Evolutionary conservation across 257 asterid genomes (phyloP), one percentile per base, ranked within the genome.

Genomic region (Petunia axillaris): DNA sequence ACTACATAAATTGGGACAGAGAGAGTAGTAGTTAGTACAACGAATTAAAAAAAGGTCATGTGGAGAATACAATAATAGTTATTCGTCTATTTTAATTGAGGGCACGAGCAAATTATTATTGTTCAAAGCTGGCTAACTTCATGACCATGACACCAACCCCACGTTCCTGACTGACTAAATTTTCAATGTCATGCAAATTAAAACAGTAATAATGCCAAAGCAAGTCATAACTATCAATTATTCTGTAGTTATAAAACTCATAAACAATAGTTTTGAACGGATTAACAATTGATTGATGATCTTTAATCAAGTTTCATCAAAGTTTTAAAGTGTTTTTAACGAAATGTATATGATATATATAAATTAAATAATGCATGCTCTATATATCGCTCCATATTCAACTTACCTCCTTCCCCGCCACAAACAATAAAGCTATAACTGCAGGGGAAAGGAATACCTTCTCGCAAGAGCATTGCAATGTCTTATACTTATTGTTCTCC

Each of bases 391-490:
- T 40, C 46, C 38, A 16, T 44, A 67, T 9, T 2, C 4, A 13
- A 70, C 58, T 6, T 70, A 1, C 58, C 58, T 16, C n/a, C 2
- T 70, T 8, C 76, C 76, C 1, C 2, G 8, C 43, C 35, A 3
- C 25, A 25, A 25, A 25, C 25, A 67, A 67, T 8, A 15, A 67
- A 41, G 55, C 2, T 15, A 67, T 54, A 16, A 66, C 1, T 16
- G 50, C 13, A n/a, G 6, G 41, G 11, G 4, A 36, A 62, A 48
- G 0, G 43, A n/a, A 67, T 8, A 39, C 36, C 37, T 15, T 67
- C 39, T 8, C 55, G 13, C n/a, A 41, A 44, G 58, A 40, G 76
- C 76, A 70, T 70, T 70, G 58, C 76, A 25, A 70, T 25, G 76
- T 57, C 58, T 70, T 46, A 70, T 46, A 10, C 16, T 16, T 70